Evolutionary conservation across 1,139 yeast genomes (phyloP), one percentile per base, ranked within the genome.

Genomic region (Blastobotrys indianensis): DNA sequence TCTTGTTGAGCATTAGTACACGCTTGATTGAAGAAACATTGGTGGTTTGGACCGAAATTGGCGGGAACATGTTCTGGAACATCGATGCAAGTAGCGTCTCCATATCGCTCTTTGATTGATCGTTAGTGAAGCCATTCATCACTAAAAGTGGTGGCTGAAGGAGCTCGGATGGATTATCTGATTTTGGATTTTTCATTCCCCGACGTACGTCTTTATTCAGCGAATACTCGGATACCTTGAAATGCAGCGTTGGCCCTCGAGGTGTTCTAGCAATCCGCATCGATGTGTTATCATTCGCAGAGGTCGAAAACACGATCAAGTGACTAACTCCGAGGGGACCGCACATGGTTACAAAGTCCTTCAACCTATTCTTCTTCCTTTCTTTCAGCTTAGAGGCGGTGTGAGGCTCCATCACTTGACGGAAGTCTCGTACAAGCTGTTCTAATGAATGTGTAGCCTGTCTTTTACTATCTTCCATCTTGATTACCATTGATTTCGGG

Each of bases 301-400:
- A 78, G 62, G 87, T 95, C 53, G 90, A 83, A 69, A 92, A 88
- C 23, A 92, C 73, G 68, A 92, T 79, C 61, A 94, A 67, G 65
- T 92, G 96, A 7, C 92, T 75, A 11, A 94, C 96, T 32, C 96
- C 95, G 44, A 92, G 72, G 7, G 98, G 97, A 3, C 98, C 98
- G 33, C 97, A 88, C 97, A 92, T 90, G 17, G 88, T 95, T 15
- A 90, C 77, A 59, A 85, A 92, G 67, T 92, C 98, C 64, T 84
- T 85, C 54, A 92, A 73, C 60, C 81, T 83, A 65, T 94, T 94
- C 39, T 86, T 74, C 64, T 86, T 86, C 44, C 97, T 74, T 67
- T 94, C 98, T 55, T 82, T 75, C 52, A 94, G 75, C 56, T 80
- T 84, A 57, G 87, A 80, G 13, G 97, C 97, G 3, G 99, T 92